Evolutionary conservation across 371 early-diverging fungal genomes (phyloP).

Genomic region (Dichotomocladium elegans): DNA sequence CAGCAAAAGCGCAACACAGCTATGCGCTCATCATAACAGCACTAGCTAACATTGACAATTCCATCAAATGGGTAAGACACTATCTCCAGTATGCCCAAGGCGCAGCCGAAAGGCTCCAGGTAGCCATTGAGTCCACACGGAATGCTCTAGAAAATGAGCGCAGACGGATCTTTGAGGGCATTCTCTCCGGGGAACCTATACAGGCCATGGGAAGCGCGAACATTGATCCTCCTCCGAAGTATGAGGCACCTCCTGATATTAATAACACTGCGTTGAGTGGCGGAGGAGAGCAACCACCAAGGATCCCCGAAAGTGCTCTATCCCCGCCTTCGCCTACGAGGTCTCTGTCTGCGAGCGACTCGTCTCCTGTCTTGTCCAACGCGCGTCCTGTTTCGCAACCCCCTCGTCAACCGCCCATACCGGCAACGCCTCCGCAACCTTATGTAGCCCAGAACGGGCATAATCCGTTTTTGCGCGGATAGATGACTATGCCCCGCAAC

Average conservation of each 20-base stretch:
- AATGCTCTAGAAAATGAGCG: slow-evolving; percentile 13
- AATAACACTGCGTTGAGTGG: background rate
- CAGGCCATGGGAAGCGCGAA: background rate
- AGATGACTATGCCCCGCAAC: background rate
- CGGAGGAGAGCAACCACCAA: background rate
- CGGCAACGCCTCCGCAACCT: background rate
- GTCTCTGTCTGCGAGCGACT: background rate
- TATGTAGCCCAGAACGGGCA: slow-evolving; percentile 1
- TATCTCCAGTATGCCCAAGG: slow-evolving; percentile 16
- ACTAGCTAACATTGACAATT: slow-evolving; percentile 10
- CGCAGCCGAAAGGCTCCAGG: slow-evolving; percentile 11
- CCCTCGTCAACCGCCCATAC: background rate
- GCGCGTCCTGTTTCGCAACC: background rate
- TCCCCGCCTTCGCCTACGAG: background rate
- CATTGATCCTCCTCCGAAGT: slow-evolving; percentile 17
- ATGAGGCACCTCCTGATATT: slow-evolving; percentile 15
- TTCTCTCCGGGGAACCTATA: slow-evolving; percentile 7
- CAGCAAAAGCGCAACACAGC: slow-evolving; percentile 15
- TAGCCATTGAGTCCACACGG: slow-evolving; percentile 10
- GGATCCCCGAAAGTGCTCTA: background rate
- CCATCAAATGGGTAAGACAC: slow-evolving; percentile 16
- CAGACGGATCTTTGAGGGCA: slow-evolving; percentile 15
- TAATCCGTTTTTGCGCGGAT: background rate
- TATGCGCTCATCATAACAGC: slow-evolving; percentile 6
- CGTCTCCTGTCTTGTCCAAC: background rate